Conservation (phyloP, 176 grass and related monocot genomes). For the Eleusine indica region DNA sequence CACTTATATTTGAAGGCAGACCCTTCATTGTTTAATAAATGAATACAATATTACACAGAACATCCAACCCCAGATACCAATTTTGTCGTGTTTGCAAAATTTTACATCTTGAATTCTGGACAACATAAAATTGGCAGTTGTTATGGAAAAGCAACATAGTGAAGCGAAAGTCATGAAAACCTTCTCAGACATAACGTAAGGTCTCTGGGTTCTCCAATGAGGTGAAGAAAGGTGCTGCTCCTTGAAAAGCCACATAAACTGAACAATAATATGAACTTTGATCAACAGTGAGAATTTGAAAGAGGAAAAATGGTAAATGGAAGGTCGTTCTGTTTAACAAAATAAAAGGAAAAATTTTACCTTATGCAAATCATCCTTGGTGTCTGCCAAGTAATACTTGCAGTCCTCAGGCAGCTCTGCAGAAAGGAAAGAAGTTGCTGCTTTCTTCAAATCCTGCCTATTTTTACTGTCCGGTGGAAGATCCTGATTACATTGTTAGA, state of each 20-base stretch:
- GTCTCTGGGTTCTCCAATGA: slow-evolving; percentile 92
- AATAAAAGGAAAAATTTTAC: slow-evolving; percentile 44
- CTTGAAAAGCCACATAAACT: slow-evolving; percentile 99
- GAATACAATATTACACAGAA: slow-evolving; percentile 4
- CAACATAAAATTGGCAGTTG: slow-evolving; percentile 15
- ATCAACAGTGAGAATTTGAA: slow-evolving; percentile 11
- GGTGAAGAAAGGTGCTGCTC: slow-evolving; percentile 86
- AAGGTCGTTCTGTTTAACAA: background rate
- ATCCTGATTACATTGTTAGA: slow-evolving; percentile 58
- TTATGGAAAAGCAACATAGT: slow-evolving; percentile 11
- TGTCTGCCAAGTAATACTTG: slow-evolving; percentile 88
- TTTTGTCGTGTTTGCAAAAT: background rate
- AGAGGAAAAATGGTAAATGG: slow-evolving; percentile 1
- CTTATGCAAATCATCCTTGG: slow-evolving; percentile 96
- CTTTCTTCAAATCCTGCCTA: slow-evolving; percentile 90
- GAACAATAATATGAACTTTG: slow-evolving; percentile 7
- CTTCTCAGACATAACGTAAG: slow-evolving; percentile 95
- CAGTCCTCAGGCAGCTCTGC: slow-evolving; percentile 91
- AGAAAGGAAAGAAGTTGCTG: slow-evolving; percentile 71
- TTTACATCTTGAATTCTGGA: background rate
- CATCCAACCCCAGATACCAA: slow-evolving; percentile 9
- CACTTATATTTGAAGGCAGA: slow-evolving; percentile 23
- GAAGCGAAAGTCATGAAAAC: slow-evolving; percentile 40
- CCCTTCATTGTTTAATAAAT: slow-evolving; percentile 18
- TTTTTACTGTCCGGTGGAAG: slow-evolving; percentile 83